Evolutionary conservation across 305 asterid species (phyloP).

Genomic region (Fraxinus paxiana): DNA sequence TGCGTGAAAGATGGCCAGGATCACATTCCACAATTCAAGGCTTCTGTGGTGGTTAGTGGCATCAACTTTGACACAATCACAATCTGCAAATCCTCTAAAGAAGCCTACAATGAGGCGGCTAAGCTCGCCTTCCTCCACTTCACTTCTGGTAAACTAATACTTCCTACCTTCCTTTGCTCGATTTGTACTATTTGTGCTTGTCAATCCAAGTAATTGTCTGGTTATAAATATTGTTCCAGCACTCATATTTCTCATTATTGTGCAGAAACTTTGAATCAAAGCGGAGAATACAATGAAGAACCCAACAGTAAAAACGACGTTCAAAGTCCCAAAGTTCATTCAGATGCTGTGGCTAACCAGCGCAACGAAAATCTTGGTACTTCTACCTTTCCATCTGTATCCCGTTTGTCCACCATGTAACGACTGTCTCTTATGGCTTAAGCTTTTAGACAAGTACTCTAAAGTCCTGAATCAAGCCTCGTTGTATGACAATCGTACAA

Average conservation of each 20-base stretch:
- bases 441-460: neutral
- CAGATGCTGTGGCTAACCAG: conserved; percentile 15
- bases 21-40: conserved; percentile 49
- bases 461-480: neutral
- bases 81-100: conserved; percentile 40
- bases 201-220: neutral
- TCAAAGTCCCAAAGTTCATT: conserved; percentile 9
- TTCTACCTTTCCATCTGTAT: neutral
- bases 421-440: neutral
- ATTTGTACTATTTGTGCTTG: neutral
- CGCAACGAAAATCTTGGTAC: conserved; percentile 8
- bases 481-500: neutral
- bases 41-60: conserved; percentile 45
- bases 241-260: neutral
- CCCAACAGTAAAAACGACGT: neutral
- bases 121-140: conserved; percentile 41
- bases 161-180: neutral
- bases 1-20: conserved; percentile 40
- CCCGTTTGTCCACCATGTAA: neutral
- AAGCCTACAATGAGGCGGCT: conserved; percentile 49
- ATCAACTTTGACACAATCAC: conserved; percentile 31
- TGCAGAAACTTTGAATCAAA: conserved; percentile 22
- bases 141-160: conserved; percentile 29
- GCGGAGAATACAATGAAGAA: neutral
- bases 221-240: neutral